Percentiles rank a stretch among this genome's conserved stretches.
phyloP scores from a whole-genome alignment of 2,329 filamentous ascomycete genomes.

The Aspergillus phoenicis region DNA sequence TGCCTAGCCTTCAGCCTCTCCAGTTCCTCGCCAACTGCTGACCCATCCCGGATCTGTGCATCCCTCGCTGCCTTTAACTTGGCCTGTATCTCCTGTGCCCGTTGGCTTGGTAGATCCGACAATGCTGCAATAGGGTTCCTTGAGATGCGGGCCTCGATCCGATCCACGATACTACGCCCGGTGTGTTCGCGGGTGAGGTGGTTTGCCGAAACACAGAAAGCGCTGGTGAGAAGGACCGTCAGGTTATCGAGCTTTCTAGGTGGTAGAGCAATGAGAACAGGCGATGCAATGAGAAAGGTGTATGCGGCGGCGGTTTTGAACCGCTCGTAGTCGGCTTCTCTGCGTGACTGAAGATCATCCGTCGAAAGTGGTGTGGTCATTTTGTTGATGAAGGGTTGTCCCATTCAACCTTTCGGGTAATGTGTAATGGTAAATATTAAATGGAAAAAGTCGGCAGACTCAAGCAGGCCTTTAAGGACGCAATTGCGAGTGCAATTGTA shows the following conservation, averaged over 20 bases:
- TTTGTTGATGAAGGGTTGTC: background rate
- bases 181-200: constrained; percentile 42
- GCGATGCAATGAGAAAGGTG: constrained; percentile 40
- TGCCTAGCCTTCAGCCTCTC: constrained; percentile 37
- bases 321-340: constrained; percentile 41
- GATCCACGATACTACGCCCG: constrained; percentile 39
- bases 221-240: constrained; percentile 41
- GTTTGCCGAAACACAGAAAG: constrained; percentile 44
- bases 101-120: constrained; percentile 34
- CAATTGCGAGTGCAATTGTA: background rate
- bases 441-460: background rate
- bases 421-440: background rate
- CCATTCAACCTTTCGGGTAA: background rate
- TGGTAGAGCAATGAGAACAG: constrained; percentile 37
- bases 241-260: constrained; percentile 44
- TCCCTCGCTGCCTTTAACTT: constrained; percentile 32
- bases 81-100: constrained; percentile 37
- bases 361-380: background rate
- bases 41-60: constrained; percentile 28
- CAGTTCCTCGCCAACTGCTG: constrained; percentile 30
- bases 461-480: background rate
- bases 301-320: constrained; percentile 46
- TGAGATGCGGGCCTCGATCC: constrained; percentile 31
- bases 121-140: background rate
- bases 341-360: constrained; percentile 15